Evolutionary conservation across 2,329 filamentous ascomycete species (phyloP).

Genomic region (Stachybotrys echinatus): DNA sequence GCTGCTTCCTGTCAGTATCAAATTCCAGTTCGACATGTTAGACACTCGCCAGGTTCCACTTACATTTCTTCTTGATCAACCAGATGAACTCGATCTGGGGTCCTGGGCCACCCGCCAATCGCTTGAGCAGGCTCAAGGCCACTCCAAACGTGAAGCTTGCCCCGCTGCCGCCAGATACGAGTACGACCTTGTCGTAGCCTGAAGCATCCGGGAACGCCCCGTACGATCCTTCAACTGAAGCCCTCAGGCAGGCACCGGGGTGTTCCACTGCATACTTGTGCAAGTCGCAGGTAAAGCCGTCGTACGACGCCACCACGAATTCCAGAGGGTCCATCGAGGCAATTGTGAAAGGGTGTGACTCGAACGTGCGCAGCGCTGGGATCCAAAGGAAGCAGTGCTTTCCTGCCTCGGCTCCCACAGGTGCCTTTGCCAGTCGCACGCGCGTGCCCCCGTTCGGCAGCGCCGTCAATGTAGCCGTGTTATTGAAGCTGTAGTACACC

Average conservation of each 20-base stretch:
- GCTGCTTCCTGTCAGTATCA: conserved; percentile 15
- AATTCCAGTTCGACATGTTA: too few relatives aligned
- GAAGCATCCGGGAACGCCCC: conserved; percentile 48
- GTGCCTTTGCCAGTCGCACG: conserved; percentile 46
- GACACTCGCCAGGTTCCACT: too few relatives aligned
- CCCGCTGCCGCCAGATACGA: conserved; percentile 57
- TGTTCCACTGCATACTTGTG: conserved; percentile 44
- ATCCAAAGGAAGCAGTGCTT: conserved; percentile 63
- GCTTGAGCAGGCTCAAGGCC: conserved; percentile 29
- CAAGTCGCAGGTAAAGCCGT: conserved; percentile 54
- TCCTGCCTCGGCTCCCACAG: conserved; percentile 41
- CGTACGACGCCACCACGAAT: conserved; percentile 52
- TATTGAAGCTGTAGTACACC: conserved; percentile 40
- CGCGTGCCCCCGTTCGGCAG: conserved; percentile 50
- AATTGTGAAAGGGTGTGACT: conserved; percentile 62
- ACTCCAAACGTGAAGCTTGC: conserved; percentile 48
- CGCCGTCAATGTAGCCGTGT: conserved; percentile 46
- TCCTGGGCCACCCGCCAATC: conserved; percentile 9
- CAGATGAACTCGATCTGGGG: conserved; percentile 32
- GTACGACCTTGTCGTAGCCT: conserved; percentile 49
- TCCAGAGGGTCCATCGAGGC: conserved; percentile 46
- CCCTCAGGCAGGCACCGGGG: conserved; percentile 41
- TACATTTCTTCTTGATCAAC: conserved; percentile 31
- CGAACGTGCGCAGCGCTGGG: conserved; percentile 47
- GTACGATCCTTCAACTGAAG: conserved; percentile 55